Percentiles rank a stretch among this genome's conserved stretches.
These are phyloP conservation scores for Trypanosoma melophagium DNA, from an alignment of 208 protist genomes.

Conservation along the genomic window DNA sequence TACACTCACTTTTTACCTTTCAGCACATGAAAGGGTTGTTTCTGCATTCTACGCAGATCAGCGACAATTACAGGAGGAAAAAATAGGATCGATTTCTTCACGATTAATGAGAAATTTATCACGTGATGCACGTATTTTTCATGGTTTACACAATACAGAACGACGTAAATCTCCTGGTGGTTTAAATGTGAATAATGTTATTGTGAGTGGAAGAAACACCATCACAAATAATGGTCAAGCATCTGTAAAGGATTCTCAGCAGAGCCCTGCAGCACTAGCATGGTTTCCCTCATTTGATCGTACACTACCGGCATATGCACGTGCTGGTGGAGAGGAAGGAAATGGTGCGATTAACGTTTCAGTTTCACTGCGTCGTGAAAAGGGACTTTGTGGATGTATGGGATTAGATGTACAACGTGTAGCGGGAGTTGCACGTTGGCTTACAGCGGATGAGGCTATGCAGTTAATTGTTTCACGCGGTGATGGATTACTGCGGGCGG, in stretches of 20 bases:
- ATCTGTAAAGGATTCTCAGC: background rate
- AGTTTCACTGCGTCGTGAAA: background rate
- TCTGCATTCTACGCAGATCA: no score
- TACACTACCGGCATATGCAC: constrained; percentile 2
- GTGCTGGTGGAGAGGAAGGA: background rate
- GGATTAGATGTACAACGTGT: constrained; percentile 17
- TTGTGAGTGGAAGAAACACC: no score
- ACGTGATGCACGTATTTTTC: no score
- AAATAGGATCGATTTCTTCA: no score
- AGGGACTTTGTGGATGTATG: constrained; percentile 6
- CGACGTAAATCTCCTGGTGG: no score
- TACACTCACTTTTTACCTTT: no score
- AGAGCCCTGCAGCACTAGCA: background rate
- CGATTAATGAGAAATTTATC: no score
- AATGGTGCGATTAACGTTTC: constrained; percentile 15
- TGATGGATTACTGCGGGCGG: background rate
- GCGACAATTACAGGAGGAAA: no score
- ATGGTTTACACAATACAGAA: no score
- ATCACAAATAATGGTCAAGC: no score
- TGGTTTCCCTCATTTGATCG: background rate
- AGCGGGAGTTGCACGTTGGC: background rate
- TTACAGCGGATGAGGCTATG: constrained; percentile 8
- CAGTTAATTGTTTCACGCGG: background rate
- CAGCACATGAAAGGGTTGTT: no score
- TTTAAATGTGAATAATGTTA: no score